These are phyloP conservation scores for Calonectria hawksworthii DNA, from an alignment of 2,329 filamentous ascomycete genomes.

Conservation along the genomic window DNA sequence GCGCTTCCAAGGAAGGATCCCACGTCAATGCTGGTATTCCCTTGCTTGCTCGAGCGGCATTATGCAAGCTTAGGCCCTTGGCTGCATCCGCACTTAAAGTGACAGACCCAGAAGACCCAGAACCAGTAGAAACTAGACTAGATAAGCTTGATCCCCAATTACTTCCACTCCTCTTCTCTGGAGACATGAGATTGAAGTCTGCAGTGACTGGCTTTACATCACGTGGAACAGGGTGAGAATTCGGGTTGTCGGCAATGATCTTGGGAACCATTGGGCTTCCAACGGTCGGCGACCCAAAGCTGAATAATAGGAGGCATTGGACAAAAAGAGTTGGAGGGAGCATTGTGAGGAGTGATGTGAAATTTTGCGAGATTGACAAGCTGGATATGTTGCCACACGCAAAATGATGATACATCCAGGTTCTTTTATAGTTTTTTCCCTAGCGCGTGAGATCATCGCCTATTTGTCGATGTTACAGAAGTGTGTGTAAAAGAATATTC, in stretches of 20 bases:
- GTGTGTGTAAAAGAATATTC: background rate
- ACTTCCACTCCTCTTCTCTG: background rate
- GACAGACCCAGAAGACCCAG: background rate
- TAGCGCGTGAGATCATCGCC: background rate
- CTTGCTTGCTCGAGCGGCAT: background rate
- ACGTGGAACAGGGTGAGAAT: background rate
- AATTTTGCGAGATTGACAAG: background rate
- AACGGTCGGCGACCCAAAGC: background rate
- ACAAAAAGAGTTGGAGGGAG: background rate
- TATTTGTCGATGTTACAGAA: background rate
- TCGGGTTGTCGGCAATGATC: too few species aligned
- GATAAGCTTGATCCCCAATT: background rate
- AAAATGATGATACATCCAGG: too few species aligned
- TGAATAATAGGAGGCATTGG: background rate
- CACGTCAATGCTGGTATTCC: background rate
- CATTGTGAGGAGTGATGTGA: background rate
- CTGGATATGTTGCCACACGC: background rate
- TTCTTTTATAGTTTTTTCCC: background rate
- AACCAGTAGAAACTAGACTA: background rate
- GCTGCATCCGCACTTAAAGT: background rate
- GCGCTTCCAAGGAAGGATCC: background rate
- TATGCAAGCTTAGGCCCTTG: background rate
- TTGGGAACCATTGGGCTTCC: background rate
- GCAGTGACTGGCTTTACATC: background rate
- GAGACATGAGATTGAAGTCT: background rate